Percentiles rank a stretch among this genome's conserved stretches.
Evolutionary conservation across 352 stramenopile species (phyloP).

Genomic region (Phytopythium chamaehyphon): DNA sequence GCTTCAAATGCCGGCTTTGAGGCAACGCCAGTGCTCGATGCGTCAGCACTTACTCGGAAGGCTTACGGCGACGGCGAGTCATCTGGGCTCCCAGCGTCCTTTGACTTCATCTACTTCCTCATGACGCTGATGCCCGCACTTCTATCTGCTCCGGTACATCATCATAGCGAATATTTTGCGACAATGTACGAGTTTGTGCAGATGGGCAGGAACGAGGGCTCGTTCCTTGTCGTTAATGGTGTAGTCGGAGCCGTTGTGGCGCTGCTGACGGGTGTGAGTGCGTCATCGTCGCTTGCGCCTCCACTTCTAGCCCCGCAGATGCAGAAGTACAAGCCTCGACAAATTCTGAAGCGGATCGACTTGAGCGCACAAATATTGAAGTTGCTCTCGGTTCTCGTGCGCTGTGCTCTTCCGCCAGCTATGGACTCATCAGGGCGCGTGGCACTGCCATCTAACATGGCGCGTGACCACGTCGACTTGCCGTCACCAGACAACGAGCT

Average conservation of each 20-base stretch:
- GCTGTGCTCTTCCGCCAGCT: conserved; percentile 58
- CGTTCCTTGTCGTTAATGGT: conserved; percentile 79
- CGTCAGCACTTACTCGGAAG: background rate
- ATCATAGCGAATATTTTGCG: conserved; percentile 74
- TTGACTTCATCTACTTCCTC: conserved; percentile 80
- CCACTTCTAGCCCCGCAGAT: conserved; percentile 61
- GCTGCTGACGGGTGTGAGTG: conserved; percentile 50
- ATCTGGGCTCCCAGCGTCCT: conserved; percentile 47
- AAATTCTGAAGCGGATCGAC: conserved; percentile 79
- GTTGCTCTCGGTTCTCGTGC: conserved; percentile 68
- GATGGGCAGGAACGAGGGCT: conserved; percentile 76
- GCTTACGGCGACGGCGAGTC: conserved; percentile 5
- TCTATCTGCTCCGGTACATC: conserved; percentile 54
- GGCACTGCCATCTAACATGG: conserved; percentile 57
- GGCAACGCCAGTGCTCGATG: conserved; percentile 12
- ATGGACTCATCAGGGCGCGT: conserved; percentile 54
- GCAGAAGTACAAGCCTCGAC: conserved; percentile 59
- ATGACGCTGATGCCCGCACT: conserved; percentile 76
- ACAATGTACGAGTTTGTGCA: conserved; percentile 76
- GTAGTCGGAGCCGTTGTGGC: conserved; percentile 73
- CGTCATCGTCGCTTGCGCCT: conserved; percentile 30
- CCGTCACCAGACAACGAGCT: conserved; percentile 55
- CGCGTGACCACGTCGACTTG: conserved; percentile 65
- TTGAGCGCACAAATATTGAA: conserved; percentile 67
- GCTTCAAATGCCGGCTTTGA: conserved; percentile 50